phyloP scores from a whole-genome alignment of 306 rosid genomes.

The Clitoria ternatea region DNA sequence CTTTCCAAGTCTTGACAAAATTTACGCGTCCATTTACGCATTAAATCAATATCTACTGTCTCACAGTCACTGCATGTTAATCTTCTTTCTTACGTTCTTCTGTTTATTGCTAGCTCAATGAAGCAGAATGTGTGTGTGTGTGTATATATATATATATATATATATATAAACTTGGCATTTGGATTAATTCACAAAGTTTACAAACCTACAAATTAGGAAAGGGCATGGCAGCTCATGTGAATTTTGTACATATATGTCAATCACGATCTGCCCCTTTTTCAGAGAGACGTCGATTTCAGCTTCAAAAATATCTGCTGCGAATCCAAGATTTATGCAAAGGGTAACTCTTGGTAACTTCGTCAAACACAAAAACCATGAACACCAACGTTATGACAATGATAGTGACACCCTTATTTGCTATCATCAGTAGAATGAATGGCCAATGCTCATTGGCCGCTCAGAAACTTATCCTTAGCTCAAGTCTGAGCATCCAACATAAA shows the following conservation, averaged over 20 bases:
- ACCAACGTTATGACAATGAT: background rate
- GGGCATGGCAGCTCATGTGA: background rate
- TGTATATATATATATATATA: no score
- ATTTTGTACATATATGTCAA: background rate
- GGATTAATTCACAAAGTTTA: background rate
- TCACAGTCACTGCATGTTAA: no score
- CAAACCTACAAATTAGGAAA: background rate
- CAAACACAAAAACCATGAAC: background rate
- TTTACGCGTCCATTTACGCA: no score
- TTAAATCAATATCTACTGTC: no score
- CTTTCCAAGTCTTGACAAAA: no score
- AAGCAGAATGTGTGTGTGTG: no score
- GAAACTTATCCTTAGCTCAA: constrained; percentile 27
- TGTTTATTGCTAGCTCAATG: no score
- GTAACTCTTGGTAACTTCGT: background rate
- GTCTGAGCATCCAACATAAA: constrained; percentile 13
- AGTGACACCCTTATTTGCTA: background rate
- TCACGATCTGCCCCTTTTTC: background rate
- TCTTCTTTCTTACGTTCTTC: background rate
- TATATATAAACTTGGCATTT: no score
- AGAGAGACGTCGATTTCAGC: constrained; percentile 2
- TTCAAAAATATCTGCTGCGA: background rate
- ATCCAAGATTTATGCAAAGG: background rate
- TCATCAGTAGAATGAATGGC: constrained; percentile 1
- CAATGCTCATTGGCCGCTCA: background rate